A percentile compares a stretch with the other conserved stretches of the same genome.
Evolutionary conservation across 768 basidiomycete genomes (phyloP).

Genomic region (Hericium rajendrae): DNA sequence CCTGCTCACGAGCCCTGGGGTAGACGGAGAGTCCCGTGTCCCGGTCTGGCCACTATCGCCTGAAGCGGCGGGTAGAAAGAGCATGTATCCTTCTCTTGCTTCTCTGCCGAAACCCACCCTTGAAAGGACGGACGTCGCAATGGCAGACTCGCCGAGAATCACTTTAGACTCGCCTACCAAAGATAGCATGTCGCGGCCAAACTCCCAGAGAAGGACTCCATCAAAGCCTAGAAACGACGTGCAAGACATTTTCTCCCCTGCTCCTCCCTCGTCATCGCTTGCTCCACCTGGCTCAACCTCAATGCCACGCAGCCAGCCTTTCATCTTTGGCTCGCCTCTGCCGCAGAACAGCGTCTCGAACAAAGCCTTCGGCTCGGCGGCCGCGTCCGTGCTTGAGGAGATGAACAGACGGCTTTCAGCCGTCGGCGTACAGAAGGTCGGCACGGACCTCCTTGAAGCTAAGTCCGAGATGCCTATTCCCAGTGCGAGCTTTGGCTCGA

Average conservation of each 20-base stretch:
- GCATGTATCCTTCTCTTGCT: conserved; percentile 31
- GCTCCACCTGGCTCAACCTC: conserved; percentile 3
- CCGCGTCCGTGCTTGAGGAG: conserved; percentile 67
- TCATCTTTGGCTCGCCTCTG: conserved; percentile 71
- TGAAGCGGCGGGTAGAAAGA: conserved; percentile 13
- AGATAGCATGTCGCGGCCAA: not conserved
- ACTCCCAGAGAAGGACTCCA: conserved; percentile 14
- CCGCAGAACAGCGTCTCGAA: conserved; percentile 55
- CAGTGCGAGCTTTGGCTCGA: not conserved
- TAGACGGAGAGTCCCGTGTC: conserved; percentile 9
- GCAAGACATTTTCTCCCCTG: conserved; percentile 34
- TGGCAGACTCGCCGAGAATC: conserved; percentile 8
- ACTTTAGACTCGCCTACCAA: conserved; percentile 18
- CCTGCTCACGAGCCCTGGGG: conserved; percentile 46
- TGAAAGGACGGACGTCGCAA: not conserved
- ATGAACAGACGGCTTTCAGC: conserved; percentile 66
- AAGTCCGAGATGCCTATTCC: not conserved
- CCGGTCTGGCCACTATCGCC: conserved; percentile 36
- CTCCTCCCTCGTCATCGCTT: conserved; percentile 13
- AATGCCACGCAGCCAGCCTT: conserved; percentile 34
- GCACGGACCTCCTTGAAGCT: conserved; percentile 34
- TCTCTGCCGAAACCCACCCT: not conserved
- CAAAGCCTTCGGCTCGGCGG: conserved; percentile 54
- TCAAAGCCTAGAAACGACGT: conserved; percentile 24
- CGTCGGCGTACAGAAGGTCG: conserved; percentile 44